Percentiles rank a stretch among this genome's conserved stretches.
phyloP scores from a whole-genome alignment of 2,329 filamentous ascomycete species.

The Colletotrichum costaricense region DNA sequence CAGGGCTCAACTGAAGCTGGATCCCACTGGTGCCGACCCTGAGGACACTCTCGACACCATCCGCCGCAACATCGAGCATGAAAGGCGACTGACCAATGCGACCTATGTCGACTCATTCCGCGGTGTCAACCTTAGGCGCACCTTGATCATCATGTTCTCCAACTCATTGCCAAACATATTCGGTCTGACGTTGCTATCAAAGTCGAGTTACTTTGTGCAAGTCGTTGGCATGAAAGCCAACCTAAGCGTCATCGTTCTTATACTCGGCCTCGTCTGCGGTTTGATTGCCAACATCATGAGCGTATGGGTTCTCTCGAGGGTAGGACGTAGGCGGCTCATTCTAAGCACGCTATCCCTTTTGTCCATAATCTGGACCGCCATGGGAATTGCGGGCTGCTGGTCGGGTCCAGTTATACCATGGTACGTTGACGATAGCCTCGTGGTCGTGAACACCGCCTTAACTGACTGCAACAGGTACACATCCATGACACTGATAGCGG shows the following conservation, averaged over 20 bases:
- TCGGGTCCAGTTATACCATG: conserved; percentile 50
- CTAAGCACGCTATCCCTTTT: conserved; percentile 46
- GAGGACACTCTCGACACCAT: conserved; percentile 56
- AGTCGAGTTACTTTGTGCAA: conserved; percentile 53
- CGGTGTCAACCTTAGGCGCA: conserved; percentile 53
- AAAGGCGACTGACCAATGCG: conserved; percentile 42
- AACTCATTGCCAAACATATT: conserved; percentile 56
- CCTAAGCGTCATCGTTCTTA: conserved; percentile 54
- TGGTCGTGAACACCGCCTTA: not conserved
- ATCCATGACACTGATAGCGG: conserved; percentile 53
- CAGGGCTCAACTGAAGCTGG: conserved; percentile 60
- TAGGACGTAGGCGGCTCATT: conserved; percentile 54
- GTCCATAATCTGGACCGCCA: conserved; percentile 53
- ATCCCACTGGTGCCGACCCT: conserved; percentile 51
- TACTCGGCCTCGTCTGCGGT: conserved; percentile 57
- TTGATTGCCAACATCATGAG: conserved; percentile 55
- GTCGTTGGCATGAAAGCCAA: conserved; percentile 47
- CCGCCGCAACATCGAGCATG: conserved; percentile 59
- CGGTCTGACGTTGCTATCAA: conserved; percentile 56
- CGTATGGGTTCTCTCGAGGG: conserved; percentile 54
- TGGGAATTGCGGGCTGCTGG: conserved; percentile 61
- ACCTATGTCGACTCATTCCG: conserved; percentile 58
- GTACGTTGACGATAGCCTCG: conserved; percentile 40
- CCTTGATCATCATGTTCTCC: conserved; percentile 54
- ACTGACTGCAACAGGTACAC: conserved; percentile 38